Evolutionary conservation across 371 early-diverging fungal species (phyloP), one percentile per base, ranked within the genome.

Genomic region (Rhizopus delemar): DNA sequence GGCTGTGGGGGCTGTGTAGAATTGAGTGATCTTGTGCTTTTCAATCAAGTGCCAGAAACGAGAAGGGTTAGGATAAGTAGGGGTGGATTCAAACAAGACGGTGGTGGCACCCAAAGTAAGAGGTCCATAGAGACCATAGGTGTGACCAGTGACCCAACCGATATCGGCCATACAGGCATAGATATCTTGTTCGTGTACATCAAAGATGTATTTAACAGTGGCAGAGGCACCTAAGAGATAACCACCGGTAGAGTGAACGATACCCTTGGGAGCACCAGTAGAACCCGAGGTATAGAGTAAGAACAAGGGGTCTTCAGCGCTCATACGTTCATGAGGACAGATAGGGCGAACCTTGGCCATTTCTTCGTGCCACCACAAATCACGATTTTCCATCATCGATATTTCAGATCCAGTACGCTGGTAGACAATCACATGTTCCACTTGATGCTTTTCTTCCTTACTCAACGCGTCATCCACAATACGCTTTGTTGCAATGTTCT

Each of bases 1-100:
- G 39, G 96, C 96, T 5, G 99, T 99, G 13, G 99, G 99, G 0
- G 99, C 98, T 11, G 99, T 99, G 78, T 98, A 99, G 68, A 98
- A 91, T 70, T 96, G 97, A 13, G 97, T 97, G 59, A 98, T 79
- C 64, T 84, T 89, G 84, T 93, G 92, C 51, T 90, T 88, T 57
- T 90, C 90, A 36, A 95, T 87, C 38, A 89, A 60, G 55, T 89
- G 71, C 91, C 94, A 95, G 78, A 90, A 87, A 51, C 94, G 84
- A 35, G 81, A 80, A 22, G 91, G 84, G 53, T 82, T 84, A 35
- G 95, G 95, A 63, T 89, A 92, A 29, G 90, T 86, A 7, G 94
- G 96, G 11, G 90, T 82, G 11, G 90, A 88, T 72, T 96, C 97
- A 68, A 97, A 95, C 46, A 98, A 66, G 49, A 98, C 90, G 15